Percentiles rank a stretch among this genome's conserved stretches.
These are phyloP conservation scores for Mycena sp. DNA, from an alignment of 1,284 basidiomycete species.

Conservation along the genomic window DNA sequence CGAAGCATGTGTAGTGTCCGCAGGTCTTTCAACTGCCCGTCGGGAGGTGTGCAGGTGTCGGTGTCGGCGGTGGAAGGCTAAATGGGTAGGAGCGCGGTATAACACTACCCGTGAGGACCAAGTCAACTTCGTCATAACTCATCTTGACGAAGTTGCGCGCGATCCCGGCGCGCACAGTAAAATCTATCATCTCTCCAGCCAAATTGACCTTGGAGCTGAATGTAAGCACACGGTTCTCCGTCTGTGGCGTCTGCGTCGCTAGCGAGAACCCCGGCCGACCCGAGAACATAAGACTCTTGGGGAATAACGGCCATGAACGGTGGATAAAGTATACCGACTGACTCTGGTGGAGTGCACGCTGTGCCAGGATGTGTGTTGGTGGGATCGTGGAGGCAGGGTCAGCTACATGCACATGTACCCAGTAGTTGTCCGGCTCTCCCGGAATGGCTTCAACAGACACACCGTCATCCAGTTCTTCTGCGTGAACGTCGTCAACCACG, in stretches of 20 bases:
- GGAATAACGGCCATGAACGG: conserved; percentile 76
- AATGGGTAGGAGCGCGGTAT: conserved; percentile 55
- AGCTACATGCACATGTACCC: conserved; percentile 95
- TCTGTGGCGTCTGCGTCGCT: conserved; percentile 41
- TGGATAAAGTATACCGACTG: conserved; percentile 74
- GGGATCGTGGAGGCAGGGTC: conserved; percentile 90
- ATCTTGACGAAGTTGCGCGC: conserved; percentile 75
- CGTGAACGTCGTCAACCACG: conserved; percentile 87
- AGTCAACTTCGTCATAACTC: conserved; percentile 79
- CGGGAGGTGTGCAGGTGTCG: conserved; percentile 13
- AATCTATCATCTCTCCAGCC: conserved; percentile 75
- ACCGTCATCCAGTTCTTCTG: conserved; percentile 95
- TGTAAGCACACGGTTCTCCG: conserved; percentile 70
- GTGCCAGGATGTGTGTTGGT: conserved; percentile 69
- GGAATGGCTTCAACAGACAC: conserved; percentile 80
- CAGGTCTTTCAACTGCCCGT: conserved; percentile 48
- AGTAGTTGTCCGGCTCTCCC: conserved; percentile 66
- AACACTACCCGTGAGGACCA: conserved; percentile 52
- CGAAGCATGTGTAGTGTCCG: conserved; percentile 48
- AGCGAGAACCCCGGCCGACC: conserved; percentile 71
- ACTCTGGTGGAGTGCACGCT: conserved; percentile 60
- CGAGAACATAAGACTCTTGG: conserved; percentile 57
- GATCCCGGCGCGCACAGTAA: conserved; percentile 75
- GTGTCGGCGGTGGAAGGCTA: conserved; percentile 32
- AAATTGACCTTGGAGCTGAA: conserved; percentile 83